Evolutionary conservation across 2,329 filamentous ascomycete species (phyloP), one percentile per base, ranked within the genome.

Genomic region (Venturia nashicola): DNA sequence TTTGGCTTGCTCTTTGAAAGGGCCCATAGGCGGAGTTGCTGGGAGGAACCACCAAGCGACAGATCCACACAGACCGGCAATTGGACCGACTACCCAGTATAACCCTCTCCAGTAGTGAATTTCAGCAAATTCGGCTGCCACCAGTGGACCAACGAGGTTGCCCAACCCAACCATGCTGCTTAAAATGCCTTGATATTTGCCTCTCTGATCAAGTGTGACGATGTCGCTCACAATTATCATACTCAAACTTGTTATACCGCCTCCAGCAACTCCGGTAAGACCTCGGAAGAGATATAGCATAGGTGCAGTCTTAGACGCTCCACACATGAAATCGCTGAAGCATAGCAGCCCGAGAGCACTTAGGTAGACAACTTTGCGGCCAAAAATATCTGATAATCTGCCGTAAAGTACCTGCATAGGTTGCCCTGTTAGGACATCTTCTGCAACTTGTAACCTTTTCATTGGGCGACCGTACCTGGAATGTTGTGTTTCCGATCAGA

Each of bases 171-270:
- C 54, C 62, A 61, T 74, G 5, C 75, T 74, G 34, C 78, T 77
- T 11, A 80, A 66, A 8, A 81, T 77, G 5, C 78, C 79, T 66
- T 79, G 70, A 65, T 73, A 74, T 68, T 83, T 84, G 39, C 84
- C 84, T 67, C 84, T 76, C 67, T 84, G 78, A 68, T 83, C 77
- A 5, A 86, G 74, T 0, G 82, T 83, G 0, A 85, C 82, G 8
- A 86, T 74, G 69, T 86, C 84, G 7, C 79, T 82, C 1, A 86
- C 79, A 62, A 86, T 84, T 68, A 86, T 85, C 80, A 85, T 85
- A 39, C 48, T 46, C 23, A 64, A 23, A 44, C 40, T 61, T 3
- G 77, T 80, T 59, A 87, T 80, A 11, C 85, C 85, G 1, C 85
- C 85, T 55, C 80, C 81, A 12, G 82, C 84, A 20, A 87, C 75